phyloP scores from a whole-genome alignment of 164 flowering plant species.

The Vitis labrusca region DNA sequence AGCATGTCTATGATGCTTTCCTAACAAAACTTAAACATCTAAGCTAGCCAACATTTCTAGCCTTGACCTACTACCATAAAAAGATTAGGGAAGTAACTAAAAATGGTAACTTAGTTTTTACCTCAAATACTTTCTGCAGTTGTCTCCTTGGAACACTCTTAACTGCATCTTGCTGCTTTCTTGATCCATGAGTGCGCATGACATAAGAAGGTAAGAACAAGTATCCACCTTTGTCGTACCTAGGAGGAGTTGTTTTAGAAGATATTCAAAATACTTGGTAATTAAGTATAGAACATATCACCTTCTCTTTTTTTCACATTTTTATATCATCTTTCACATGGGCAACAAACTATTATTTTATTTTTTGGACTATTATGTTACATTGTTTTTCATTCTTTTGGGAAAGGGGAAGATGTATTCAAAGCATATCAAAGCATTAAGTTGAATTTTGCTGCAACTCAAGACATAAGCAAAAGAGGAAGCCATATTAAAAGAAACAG shows the following conservation, averaged over 20 bases:
- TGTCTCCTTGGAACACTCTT: constrained; percentile 50
- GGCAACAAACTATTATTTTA: too few relatives aligned
- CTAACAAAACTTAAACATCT: neutral
- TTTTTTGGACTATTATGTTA: too few relatives aligned
- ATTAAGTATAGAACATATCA: neutral
- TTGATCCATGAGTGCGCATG: constrained; percentile 97
- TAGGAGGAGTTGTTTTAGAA: constrained; percentile 20
- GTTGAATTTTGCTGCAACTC: neutral
- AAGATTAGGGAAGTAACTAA: neutral
- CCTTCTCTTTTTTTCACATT: neutral
- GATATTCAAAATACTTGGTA: neutral
- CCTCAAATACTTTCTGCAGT: constrained; percentile 79
- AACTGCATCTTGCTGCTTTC: constrained; percentile 76
- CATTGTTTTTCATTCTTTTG: too few relatives aligned
- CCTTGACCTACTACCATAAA: neutral
- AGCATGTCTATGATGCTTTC: neutral
- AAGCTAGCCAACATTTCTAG: neutral
- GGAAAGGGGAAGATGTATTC: too few relatives aligned
- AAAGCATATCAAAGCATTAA: too few relatives aligned
- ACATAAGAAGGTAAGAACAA: constrained; percentile 85
- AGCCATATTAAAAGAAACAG: neutral
- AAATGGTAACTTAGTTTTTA: constrained; percentile 9
- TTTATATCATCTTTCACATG: neutral
- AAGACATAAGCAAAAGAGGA: neutral
- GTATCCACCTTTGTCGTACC: constrained; percentile 90